Percentiles rank a stretch among this genome's conserved stretches.
phyloP scores from a whole-genome alignment of 257 asterid species.

The Eustoma russellianum region DNA sequence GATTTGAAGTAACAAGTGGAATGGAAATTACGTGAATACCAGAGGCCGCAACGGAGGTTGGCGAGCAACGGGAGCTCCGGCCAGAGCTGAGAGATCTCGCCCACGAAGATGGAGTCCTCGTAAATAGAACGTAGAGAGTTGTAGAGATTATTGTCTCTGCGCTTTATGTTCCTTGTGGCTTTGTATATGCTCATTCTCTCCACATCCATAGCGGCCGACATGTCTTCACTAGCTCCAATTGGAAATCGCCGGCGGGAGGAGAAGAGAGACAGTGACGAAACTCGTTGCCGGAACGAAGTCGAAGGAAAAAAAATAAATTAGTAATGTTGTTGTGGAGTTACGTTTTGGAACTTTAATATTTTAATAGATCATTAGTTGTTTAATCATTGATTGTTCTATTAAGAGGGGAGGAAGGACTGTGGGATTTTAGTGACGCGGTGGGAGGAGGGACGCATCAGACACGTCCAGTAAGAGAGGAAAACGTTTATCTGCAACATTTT shows the following conservation, averaged over 20 bases:
- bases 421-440: no score
- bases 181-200: conserved; percentile 54
- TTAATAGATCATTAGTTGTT: no score
- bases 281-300: no score
- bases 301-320: no score
- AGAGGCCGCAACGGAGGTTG: conserved; percentile 92
- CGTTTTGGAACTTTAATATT: no score
- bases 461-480: no score
- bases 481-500: no score
- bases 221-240: neutral
- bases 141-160: conserved; percentile 56
- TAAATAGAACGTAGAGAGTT: conserved; percentile 86
- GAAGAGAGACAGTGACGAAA: neutral
- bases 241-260: neutral
- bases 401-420: no score
- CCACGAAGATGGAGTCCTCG: conserved; percentile 88
- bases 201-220: conserved; percentile 8
- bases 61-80: conserved; percentile 86
- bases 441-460: no score
- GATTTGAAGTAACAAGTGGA: conserved; percentile 85
- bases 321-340: no score
- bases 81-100: conserved; percentile 84
- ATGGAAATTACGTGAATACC: conserved; percentile 64
- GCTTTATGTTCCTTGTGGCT: conserved; percentile 59
- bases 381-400: no score